These are phyloP conservation scores for Bruguiera hainesii DNA, from an alignment of 441 rosid species.

Conservation along the genomic window DNA sequence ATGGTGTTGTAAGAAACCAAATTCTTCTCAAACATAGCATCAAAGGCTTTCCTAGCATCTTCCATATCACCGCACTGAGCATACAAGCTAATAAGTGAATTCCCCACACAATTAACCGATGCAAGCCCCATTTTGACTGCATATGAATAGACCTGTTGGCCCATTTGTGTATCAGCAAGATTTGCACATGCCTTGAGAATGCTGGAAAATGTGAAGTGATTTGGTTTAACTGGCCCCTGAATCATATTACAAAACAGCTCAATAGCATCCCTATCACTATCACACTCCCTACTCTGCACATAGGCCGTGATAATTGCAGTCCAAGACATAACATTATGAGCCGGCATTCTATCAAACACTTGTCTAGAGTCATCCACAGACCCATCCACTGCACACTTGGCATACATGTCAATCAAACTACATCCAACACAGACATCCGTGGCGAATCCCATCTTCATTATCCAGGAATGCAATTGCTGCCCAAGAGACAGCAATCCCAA, in stretches of 20 bases:
- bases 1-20: conserved; percentile 54
- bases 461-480: conserved; percentile 56
- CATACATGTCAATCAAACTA: conserved; percentile 65
- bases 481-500: conserved; percentile 23
- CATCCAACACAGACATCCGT: conserved; percentile 55
- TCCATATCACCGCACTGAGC: conserved; percentile 50
- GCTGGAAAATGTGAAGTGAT: conserved; percentile 58
- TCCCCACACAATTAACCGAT: conserved; percentile 47
- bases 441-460: conserved; percentile 35
- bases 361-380: conserved; percentile 45
- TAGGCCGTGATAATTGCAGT: conserved; percentile 55
- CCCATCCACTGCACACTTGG: conserved; percentile 45
- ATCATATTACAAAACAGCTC: conserved; percentile 49
- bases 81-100: conserved; percentile 63
- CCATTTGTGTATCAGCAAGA: conserved; percentile 34
- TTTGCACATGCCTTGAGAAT: conserved; percentile 59
- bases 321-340: conserved; percentile 62
- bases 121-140: conserved; percentile 51
- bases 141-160: conserved; percentile 45
- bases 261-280: conserved; percentile 39
- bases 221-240: conserved; percentile 39
- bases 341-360: conserved; percentile 55
- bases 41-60: conserved; percentile 61
- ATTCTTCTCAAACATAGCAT: conserved; percentile 49
- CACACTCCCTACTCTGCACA: conserved; percentile 31